Conservation (phyloP, 2,329 filamentous ascomycete genomes). For the Trichoderma gracile region DNA sequence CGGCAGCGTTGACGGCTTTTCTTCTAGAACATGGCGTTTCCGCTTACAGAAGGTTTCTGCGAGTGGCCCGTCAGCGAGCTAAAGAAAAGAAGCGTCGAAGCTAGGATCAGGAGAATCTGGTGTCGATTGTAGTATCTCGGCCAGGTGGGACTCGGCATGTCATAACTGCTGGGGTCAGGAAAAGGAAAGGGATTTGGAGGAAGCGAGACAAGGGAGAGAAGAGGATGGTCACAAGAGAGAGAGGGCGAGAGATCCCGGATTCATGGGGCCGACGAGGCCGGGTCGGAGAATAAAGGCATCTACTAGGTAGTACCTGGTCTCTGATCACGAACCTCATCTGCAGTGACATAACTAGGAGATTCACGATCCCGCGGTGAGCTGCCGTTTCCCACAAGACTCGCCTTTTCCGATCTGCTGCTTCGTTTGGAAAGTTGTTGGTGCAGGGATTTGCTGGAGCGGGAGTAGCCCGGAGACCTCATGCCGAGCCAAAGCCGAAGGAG, state of each 20-base stretch:
- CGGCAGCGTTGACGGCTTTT: not conserved
- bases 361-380: not conserved
- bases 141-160: constrained; percentile 1
- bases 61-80: constrained; percentile 9
- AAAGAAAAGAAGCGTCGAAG: not conserved
- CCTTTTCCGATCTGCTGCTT: not conserved
- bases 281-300: not conserved
- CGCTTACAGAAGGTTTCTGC: constrained; percentile 14
- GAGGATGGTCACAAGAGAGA: not conserved
- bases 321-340: not conserved
- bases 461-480: constrained; percentile 1
- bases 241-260: not conserved
- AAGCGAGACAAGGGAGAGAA: not conserved
- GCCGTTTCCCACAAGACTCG: not conserved
- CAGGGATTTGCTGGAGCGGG: not conserved
- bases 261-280: not conserved
- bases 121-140: not conserved
- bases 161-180: not conserved
- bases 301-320: too few relatives aligned
- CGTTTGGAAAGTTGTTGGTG: not conserved
- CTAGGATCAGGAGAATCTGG: not conserved
- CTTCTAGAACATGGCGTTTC: not conserved
- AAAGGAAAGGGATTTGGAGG: too few relatives aligned
- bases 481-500: constrained; percentile 15
- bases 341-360: not conserved